These are phyloP conservation scores for Pseudogymnoascus sp. DNA, from an alignment of 2,329 filamentous ascomycete genomes.

Conservation along the genomic window DNA sequence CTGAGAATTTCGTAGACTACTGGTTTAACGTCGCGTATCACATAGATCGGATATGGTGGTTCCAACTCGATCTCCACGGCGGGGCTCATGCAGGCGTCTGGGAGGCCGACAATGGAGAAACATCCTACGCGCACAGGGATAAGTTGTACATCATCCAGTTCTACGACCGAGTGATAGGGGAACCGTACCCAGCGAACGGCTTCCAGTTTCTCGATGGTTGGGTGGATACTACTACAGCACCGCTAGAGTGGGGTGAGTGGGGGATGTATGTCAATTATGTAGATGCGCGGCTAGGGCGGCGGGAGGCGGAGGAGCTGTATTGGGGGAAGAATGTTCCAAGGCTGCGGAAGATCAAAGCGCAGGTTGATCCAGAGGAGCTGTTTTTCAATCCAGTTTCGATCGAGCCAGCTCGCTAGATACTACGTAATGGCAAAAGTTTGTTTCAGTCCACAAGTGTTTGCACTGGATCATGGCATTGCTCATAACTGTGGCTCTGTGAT, in stretches of 20 bases:
- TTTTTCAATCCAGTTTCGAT: constrained; percentile 2
- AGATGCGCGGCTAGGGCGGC: neutral
- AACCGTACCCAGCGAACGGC: constrained; percentile 1
- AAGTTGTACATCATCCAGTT: constrained; percentile 56
- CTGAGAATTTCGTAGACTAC: constrained; percentile 34
- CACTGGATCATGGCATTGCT: neutral
- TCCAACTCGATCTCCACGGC: constrained; percentile 56
- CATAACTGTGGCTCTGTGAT: neutral
- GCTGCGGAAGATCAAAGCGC: neutral
- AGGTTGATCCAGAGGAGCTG: neutral
- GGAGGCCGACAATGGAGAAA: constrained; percentile 40
- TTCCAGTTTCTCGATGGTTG: neutral
- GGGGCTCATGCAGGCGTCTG: constrained; percentile 38
- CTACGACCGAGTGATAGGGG: constrained; percentile 45
- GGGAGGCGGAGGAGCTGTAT: neutral
- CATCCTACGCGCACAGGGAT: constrained; percentile 56
- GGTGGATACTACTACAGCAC: neutral
- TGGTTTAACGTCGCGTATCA: constrained; percentile 48
- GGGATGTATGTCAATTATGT: neutral
- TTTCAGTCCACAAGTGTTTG: neutral
- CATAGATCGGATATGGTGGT: constrained; percentile 45
- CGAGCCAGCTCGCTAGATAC: neutral
- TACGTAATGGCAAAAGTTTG: neutral
- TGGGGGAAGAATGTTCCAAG: neutral
- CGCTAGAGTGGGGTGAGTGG: neutral